Base-by-base conservation (phyloP, 306 rosid genomes). In the Fragaria iinumae region DNA sequence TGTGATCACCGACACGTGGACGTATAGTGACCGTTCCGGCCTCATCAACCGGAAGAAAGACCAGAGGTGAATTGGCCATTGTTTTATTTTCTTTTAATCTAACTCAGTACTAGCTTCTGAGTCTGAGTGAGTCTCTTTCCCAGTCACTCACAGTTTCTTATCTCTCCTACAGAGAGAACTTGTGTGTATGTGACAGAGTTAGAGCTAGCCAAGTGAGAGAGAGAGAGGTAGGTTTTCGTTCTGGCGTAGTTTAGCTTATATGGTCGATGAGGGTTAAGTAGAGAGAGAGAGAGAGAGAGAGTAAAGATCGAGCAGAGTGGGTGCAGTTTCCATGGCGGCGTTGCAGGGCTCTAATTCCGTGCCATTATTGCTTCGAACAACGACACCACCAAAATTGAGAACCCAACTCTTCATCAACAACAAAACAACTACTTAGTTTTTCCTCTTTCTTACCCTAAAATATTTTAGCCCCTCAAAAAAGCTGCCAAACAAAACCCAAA, bases 251-350 rank as follows among this genome's bases (percentile, higher is more conserved):
- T 77, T 79, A 82, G 80, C 82, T 59, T 83, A 69, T 76, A 79
- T 86, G 73, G 39, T 29, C 67, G 39, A 79, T 76, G 77, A 75
- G 52, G 50, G 81, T 52, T 68, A 18, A 71, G 36, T 5, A 47
- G 52, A 55, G 20, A 14, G 55, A 49, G 20, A 14, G 53, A 50
- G 18, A 44, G 69, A n/a, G 76, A 72, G 49, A 36, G 47, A n/a
- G 36, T n/a, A 63, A 74, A 74, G 76, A 29, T 29, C 32, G 32
- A 52, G 86, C 79, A 80, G 81, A 80, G 81, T 85, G 41, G 84
- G 86, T 89, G 93, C 97, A 92, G 93, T 92, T 92, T 57, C 89
- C 96, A 87, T 95, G 96, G 93, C 99, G 99, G 97, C 99, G 97
- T 88, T 73, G 93, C 97, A 95, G 95, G 79, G 85, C 91, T 89